Evolutionary conservation across 305 asterid species (phyloP).

Genomic region (Rubia occidens): DNA sequence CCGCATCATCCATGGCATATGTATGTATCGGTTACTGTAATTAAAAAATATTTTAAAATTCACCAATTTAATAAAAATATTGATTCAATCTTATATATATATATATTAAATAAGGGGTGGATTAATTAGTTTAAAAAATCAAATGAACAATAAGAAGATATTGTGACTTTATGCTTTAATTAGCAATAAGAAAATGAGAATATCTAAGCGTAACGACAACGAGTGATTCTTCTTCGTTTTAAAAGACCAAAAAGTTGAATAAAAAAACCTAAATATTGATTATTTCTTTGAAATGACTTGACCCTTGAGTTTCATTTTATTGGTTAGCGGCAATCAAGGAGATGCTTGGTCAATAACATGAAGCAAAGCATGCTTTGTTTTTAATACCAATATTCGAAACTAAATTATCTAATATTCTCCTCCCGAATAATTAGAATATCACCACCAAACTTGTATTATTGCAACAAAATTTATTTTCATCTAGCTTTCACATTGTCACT

Average conservation of each 20-base stretch:
- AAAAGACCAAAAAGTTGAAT: background rate
- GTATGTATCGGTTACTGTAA: no score
- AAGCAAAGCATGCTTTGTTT: slow-evolving; percentile 13
- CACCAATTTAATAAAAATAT: no score
- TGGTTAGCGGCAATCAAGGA: slow-evolving; percentile 31
- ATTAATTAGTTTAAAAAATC: no score
- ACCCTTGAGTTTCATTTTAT: background rate
- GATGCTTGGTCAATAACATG: slow-evolving; percentile 15
- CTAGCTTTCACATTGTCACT: no score
- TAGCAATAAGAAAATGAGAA: no score
- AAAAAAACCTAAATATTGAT: background rate
- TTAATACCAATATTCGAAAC: background rate
- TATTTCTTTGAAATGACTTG: slow-evolving; percentile 1
- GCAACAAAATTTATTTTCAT: no score
- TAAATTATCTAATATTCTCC: background rate
- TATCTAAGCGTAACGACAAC: background rate
- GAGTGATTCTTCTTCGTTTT: background rate
- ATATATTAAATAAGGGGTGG: no score
- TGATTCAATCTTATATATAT: no score
- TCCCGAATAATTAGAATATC: background rate
- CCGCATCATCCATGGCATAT: no score
- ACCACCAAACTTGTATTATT: background rate
- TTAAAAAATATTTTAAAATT: no score
- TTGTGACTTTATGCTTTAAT: background rate
- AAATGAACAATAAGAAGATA: no score